These are phyloP conservation scores for Suillus spraguei DNA, from an alignment of 768 basidiomycete genomes.

Conservation along the genomic window DNA sequence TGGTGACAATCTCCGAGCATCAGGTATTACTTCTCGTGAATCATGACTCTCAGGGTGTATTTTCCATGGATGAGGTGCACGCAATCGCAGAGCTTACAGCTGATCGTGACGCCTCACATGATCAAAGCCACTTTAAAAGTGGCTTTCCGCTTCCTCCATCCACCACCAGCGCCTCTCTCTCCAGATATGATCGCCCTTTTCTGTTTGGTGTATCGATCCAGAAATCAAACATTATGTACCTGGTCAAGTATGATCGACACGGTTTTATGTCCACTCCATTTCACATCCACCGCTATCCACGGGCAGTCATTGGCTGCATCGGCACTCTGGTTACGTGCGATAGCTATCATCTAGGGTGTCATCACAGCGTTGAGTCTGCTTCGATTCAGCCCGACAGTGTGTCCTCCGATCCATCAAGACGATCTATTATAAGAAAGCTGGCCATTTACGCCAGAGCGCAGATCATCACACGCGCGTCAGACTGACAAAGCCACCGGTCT, in stretches of 20 bases:
- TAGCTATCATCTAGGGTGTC: background rate
- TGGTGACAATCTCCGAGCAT: background rate
- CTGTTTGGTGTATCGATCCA: conserved; percentile 1
- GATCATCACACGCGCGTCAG: background rate
- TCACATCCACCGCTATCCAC: background rate
- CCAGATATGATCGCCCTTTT: background rate
- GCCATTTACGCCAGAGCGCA: background rate
- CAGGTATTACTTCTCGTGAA: conserved; percentile 2
- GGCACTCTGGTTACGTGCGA: background rate
- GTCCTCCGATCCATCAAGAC: background rate
- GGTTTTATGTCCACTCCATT: background rate
- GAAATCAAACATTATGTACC: background rate
- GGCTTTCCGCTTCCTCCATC: background rate
- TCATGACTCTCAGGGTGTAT: background rate
- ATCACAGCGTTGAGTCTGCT: background rate
- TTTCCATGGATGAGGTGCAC: background rate
- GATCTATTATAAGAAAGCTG: background rate
- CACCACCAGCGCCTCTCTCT: background rate
- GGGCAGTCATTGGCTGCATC: background rate
- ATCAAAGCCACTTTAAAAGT: too few species aligned
- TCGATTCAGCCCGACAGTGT: background rate
- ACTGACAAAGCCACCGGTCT: background rate
- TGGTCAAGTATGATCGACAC: background rate
- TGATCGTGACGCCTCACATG: background rate
- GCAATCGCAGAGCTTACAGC: conserved; percentile 1